Evolutionary conservation across 495 filamentous ascomycete species (phyloP).

Genomic region (Podospora pseudoanserina): DNA sequence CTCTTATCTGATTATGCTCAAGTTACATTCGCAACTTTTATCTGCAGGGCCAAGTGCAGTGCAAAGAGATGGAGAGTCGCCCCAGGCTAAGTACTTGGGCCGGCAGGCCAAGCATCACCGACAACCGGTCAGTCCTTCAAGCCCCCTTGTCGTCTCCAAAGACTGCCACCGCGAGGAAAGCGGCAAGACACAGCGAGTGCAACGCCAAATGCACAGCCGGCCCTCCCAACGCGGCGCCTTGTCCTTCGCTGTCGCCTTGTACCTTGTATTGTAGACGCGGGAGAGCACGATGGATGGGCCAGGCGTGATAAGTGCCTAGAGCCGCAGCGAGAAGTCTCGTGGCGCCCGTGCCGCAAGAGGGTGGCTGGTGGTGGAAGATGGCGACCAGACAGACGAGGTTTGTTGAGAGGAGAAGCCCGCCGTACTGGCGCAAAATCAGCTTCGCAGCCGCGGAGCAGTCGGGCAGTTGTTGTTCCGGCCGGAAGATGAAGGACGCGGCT

Average conservation of each 20-base stretch:
- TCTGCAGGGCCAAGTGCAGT: neutral
- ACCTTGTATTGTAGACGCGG: neutral
- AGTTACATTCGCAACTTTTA: too few relatives aligned
- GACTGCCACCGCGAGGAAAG: neutral
- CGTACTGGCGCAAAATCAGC: neutral
- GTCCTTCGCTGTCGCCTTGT: neutral
- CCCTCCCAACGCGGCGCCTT: neutral
- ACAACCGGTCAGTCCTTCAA: neutral
- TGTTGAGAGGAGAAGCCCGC: neutral
- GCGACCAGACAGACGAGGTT: neutral
- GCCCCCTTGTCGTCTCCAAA: neutral
- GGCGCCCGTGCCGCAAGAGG: neutral
- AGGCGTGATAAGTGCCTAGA: neutral
- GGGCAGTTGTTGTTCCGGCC: neutral
- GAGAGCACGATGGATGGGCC: neutral
- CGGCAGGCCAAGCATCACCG: neutral
- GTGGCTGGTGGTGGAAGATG: neutral
- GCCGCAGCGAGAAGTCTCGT: neutral
- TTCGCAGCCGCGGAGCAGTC: neutral
- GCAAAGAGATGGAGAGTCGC: neutral
- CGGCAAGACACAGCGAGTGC: neutral
- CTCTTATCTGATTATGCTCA: neutral
- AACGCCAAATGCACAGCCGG: neutral
- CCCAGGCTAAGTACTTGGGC: neutral
- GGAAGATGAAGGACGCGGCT: neutral